Evolutionary conservation across 208 protist species (phyloP).

Genomic region (Tritrichomonas musculus): DNA sequence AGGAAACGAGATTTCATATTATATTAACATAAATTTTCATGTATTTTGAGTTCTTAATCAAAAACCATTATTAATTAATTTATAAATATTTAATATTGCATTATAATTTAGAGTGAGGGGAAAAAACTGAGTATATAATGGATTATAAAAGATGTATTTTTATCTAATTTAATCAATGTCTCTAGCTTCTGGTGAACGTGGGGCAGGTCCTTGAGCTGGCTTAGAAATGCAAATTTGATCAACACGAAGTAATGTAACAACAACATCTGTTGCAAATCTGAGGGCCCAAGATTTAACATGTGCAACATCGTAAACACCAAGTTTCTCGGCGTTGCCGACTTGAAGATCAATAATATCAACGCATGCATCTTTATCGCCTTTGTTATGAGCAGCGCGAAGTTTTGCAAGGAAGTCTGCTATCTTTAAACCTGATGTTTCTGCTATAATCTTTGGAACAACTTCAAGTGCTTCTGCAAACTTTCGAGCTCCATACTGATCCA

Average conservation of each 20-base stretch:
- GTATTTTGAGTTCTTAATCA: no score
- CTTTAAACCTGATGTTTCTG: slow-evolving; percentile 91
- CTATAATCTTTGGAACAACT: slow-evolving; percentile 82
- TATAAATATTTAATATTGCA: no score
- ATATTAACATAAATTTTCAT: no score
- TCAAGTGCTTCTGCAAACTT: slow-evolving; percentile 92
- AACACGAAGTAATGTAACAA: neutral
- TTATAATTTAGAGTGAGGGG: no score
- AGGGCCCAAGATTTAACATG: neutral
- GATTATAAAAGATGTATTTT: no score
- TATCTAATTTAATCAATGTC: slow-evolving; percentile 7
- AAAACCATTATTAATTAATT: no score
- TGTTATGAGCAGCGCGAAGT: slow-evolving; percentile 70
- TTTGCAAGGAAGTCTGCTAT: slow-evolving; percentile 85
- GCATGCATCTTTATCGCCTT: slow-evolving; percentile 71
- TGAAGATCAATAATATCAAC: slow-evolving; percentile 67
- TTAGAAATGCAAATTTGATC: slow-evolving; percentile 34
- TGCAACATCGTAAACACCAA: neutral
- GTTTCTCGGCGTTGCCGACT: neutral
- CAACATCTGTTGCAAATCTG: slow-evolving; percentile 17
- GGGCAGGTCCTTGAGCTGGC: neutral
- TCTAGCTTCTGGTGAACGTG: neutral
- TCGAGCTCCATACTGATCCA: slow-evolving; percentile 95
- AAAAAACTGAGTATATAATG: no score
- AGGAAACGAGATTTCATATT: no score